Percentiles rank a stretch among this genome's conserved stretches.
These are phyloP conservation scores for Spinellus fusiger DNA, from an alignment of 192 early-diverging fungal species.

Conservation along the genomic window DNA sequence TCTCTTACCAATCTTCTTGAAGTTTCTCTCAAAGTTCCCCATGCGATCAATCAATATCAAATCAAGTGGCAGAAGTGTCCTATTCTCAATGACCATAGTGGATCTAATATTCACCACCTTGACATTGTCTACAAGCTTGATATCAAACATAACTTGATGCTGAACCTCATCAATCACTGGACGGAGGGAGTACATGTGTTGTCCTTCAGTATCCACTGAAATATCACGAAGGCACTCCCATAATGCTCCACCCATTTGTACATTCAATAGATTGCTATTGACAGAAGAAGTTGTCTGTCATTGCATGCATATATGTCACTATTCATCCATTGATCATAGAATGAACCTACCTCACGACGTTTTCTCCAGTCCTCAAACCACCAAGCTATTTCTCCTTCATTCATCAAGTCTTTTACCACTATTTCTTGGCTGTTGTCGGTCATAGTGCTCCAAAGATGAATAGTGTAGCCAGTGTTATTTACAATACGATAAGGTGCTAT, in stretches of 20 bases:
- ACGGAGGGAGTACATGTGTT: constrained; percentile 70
- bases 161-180: constrained; percentile 73
- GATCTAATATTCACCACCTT: constrained; percentile 93
- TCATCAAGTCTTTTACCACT: constrained; percentile 59
- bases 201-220: constrained; percentile 85
- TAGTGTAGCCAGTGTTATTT: constrained; percentile 88
- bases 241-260: constrained; percentile 71
- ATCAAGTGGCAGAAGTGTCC: constrained; percentile 71
- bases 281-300: constrained; percentile 20
- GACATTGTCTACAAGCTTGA: constrained; percentile 78
- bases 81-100: constrained; percentile 76
- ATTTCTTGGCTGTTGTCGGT: constrained; percentile 56
- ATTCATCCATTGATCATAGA: background rate
- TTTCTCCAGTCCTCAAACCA: constrained; percentile 96
- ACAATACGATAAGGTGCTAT: constrained; percentile 72
- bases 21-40: constrained; percentile 44
- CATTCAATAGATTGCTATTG: constrained; percentile 68
- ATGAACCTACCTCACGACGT: constrained; percentile 67
- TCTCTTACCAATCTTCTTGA: constrained; percentile 46
- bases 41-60: constrained; percentile 68
- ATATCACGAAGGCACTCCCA: constrained; percentile 93
- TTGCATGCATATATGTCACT: background rate
- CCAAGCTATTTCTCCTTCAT: constrained; percentile 80
- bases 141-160: constrained; percentile 84
- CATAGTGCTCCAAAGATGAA: constrained; percentile 82